These are phyloP conservation scores for Ophiostoma populinum DNA, from an alignment of 2,329 filamentous ascomycete species.

Conservation along the genomic window DNA sequence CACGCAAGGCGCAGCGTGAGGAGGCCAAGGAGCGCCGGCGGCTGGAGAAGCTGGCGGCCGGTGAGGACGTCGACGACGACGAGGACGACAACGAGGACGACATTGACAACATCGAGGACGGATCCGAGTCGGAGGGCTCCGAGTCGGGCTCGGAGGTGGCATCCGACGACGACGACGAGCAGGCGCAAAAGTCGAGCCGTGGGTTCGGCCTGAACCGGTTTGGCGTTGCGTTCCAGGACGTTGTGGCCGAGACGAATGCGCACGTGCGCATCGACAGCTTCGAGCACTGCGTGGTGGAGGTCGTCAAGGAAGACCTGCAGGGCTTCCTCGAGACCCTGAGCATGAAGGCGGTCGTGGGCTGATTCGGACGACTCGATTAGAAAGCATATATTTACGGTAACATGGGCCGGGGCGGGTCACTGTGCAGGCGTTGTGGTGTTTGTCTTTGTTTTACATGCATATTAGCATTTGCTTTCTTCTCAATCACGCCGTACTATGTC, in stretches of 20 bases:
- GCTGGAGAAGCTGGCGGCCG: conserved; percentile 19
- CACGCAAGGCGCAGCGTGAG: conserved; percentile 39
- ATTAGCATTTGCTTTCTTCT: no score
- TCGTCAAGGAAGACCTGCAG: conserved; percentile 85
- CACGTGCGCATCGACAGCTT: conserved; percentile 89
- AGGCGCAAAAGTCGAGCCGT: conserved; percentile 20
- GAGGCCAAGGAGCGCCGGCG: conserved; percentile 44
- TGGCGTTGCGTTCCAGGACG: conserved; percentile 88
- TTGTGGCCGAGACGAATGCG: conserved; percentile 78
- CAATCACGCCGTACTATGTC: no score
- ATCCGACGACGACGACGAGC: conserved; percentile 15
- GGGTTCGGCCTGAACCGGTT: conserved; percentile 76
- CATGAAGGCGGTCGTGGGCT: conserved; percentile 69
- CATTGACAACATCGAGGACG: conserved; percentile 13
- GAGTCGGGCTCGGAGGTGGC: conserved; percentile 22
- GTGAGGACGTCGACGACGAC: background rate
- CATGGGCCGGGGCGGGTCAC: background rate
- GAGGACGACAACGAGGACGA: conserved; percentile 1
- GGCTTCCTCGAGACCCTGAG: conserved; percentile 85
- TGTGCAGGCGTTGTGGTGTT: background rate
- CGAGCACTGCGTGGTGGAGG: conserved; percentile 92
- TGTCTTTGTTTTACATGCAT: no score
- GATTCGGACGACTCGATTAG: conserved; percentile 7
- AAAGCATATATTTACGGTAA: background rate
- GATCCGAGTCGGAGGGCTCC: conserved; percentile 29